Evolutionary conservation across 208 protist genomes (phyloP), one percentile per base, ranked within the genome.

Genomic region (Crithidia acanthocephali): DNA sequence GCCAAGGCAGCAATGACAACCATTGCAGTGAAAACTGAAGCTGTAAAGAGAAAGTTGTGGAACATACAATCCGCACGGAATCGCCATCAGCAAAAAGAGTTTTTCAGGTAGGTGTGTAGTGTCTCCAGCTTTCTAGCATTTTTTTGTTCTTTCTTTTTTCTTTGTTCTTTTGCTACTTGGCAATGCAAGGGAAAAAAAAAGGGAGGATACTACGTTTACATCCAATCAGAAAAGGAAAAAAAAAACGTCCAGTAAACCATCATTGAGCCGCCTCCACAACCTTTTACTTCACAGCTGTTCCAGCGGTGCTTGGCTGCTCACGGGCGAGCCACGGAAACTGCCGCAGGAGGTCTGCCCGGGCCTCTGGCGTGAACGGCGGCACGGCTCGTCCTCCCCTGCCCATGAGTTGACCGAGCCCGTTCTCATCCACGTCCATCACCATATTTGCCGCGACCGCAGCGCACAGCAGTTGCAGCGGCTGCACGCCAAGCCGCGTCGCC

Each of bases 371-470:
- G 62, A 90, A 77, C 8, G 72, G 44, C 30, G 76, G 68, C 20
- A 68, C 47, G 8, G 44, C 48, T 22, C 47, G 22, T 37, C 7
- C 30, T 7, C 30, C 37, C 13, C 51, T 56, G 5, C 40, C 55
- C 35, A 88, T 59, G 15, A 94, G 61, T 16, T 57, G 57, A 5
- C 72, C 30, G 16, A 94, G 52, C 1, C 76, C 56, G 15, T 50
- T 53, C 44, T 81, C 83, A 60, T 77, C 72, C 20, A 86, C 56
- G 61, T 89, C 81, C 20, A 88, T n/a, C 28, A 92, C 33, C 68
- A 90, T 76, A 62, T 93, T 85, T 2, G 87, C 84, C 1, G 88
- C 51, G 10, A 92, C 75, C 2, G 84, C 78, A 8, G 73, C 76
- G 50, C 85, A 91, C 18, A 95, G 76, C 9, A 60, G 35, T 62